Conservation (phyloP, 768 basidiomycete species). For the Auricularia heimuer region DNA sequence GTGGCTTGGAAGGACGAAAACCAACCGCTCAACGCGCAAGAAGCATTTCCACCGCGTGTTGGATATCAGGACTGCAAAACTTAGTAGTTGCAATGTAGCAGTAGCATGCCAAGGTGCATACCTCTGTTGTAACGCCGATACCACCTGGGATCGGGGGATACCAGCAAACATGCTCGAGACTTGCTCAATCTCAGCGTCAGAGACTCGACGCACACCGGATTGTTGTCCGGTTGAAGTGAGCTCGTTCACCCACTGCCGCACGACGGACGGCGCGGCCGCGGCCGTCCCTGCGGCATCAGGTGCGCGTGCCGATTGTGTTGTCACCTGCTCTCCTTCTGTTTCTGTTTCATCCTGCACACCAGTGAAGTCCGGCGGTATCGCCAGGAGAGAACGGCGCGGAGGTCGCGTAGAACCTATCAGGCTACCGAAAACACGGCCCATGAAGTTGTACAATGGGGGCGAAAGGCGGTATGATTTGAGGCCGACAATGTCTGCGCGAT, state of each 20-base stretch:
- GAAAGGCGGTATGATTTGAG: slow-evolving; percentile 76
- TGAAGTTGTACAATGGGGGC: slow-evolving; percentile 42
- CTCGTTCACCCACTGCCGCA: slow-evolving; percentile 74
- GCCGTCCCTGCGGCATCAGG: slow-evolving; percentile 1
- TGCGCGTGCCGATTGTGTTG: slow-evolving; percentile 21
- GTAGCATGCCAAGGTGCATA: slow-evolving; percentile 24
- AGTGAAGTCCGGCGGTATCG: slow-evolving; percentile 48
- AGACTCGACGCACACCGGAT: slow-evolving; percentile 56
- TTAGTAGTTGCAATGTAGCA: background rate
- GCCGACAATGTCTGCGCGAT: slow-evolving; percentile 72
- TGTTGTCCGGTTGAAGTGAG: slow-evolving; percentile 56
- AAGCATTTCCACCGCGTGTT: slow-evolving; percentile 73
- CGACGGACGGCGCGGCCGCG: slow-evolving; percentile 31
- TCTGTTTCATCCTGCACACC: slow-evolving; percentile 13
- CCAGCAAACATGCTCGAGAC: slow-evolving; percentile 79
- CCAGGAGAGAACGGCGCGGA: slow-evolving; percentile 60
- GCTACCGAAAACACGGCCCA: slow-evolving; percentile 50
- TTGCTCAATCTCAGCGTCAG: slow-evolving; percentile 65
- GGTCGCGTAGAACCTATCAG: slow-evolving; percentile 55
- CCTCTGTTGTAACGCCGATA: slow-evolving; percentile 77
- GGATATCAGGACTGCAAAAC: slow-evolving; percentile 54
- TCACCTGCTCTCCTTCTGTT: slow-evolving; percentile 16
- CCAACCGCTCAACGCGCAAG: slow-evolving; percentile 23
- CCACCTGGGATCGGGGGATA: slow-evolving; percentile 57
- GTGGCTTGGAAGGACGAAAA: background rate